phyloP scores from a whole-genome alignment of 108 stramenopile species.

The Fistulifera pelliculosa region DNA sequence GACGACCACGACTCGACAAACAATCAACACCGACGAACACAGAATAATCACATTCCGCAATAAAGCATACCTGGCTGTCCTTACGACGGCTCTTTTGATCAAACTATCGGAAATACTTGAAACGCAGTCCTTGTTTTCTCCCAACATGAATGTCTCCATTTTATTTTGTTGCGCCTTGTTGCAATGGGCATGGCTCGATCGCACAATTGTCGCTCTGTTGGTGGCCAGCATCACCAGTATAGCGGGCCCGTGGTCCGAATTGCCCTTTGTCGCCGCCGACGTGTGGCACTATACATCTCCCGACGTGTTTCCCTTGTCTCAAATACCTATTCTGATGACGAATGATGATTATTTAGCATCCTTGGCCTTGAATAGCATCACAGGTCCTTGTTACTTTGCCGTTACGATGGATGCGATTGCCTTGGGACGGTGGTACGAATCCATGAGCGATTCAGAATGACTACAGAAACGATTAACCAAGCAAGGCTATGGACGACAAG shows the following conservation, averaged over 20 bases:
- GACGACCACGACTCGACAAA: background rate
- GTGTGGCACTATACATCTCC: constrained; percentile 68
- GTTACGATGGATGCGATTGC: constrained; percentile 83
- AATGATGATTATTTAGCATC: constrained; percentile 37
- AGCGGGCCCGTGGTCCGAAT: constrained; percentile 68
- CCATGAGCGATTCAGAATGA: background rate
- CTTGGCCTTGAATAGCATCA: constrained; percentile 68
- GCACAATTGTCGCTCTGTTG: constrained; percentile 43
- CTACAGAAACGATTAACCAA: too few species aligned
- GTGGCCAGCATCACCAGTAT: constrained; percentile 50
- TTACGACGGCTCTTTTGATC: constrained; percentile 66
- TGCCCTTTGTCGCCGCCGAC: constrained; percentile 69
- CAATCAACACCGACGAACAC: background rate
- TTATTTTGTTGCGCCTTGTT: constrained; percentile 39
- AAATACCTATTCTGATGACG: constrained; percentile 5
- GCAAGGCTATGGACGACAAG: too few species aligned
- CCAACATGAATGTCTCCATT: constrained; percentile 19
- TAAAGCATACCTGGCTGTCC: constrained; percentile 49
- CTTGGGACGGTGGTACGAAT: constrained; percentile 50
- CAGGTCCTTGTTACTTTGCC: constrained; percentile 79
- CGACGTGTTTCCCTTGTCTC: constrained; percentile 57
- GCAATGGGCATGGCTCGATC: constrained; percentile 65
- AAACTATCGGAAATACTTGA: constrained; percentile 63
- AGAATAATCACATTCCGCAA: background rate
- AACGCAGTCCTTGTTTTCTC: background rate